Evolutionary conservation across 164 flowering plant genomes (phyloP).

Genomic region (Taxillus chinensis): DNA sequence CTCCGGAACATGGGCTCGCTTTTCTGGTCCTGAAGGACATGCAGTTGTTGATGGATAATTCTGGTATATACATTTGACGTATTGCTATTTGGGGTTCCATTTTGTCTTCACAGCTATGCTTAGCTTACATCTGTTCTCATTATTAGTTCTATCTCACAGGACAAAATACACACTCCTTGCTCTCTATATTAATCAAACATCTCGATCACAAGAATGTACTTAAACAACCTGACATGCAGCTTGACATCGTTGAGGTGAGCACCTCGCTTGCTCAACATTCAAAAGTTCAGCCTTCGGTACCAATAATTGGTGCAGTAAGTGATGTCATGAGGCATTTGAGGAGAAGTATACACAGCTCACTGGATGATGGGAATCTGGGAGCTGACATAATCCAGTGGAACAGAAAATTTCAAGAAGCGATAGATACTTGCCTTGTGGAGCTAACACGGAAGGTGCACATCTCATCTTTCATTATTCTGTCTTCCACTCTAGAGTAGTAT

Average conservation of each 20-base stretch:
- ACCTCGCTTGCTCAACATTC: slow-evolving; percentile 54
- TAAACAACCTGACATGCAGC: slow-evolving; percentile 78
- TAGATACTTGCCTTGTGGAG: slow-evolving; percentile 78
- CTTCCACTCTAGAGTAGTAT: no score
- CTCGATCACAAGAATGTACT: slow-evolving; percentile 88
- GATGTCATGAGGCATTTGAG: slow-evolving; percentile 82
- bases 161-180: slow-evolving; percentile 59
- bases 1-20: slow-evolving; percentile 63
- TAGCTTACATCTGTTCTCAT: not conserved
- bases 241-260: slow-evolving; percentile 65
- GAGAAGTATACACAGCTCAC: slow-evolving; percentile 69
- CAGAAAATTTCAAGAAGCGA: slow-evolving; percentile 45
- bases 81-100: not conserved
- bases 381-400: slow-evolving; percentile 55
- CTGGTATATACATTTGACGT: slow-evolving; percentile 25
- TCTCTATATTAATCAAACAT: slow-evolving; percentile 80
- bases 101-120: not conserved
- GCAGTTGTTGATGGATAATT: slow-evolving; percentile 59
- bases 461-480: no score
- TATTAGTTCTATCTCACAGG: slow-evolving; percentile 33
- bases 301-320: slow-evolving; percentile 69
- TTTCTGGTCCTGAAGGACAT: slow-evolving; percentile 70
- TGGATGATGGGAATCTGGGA: slow-evolving; percentile 66
- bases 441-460: slow-evolving; percentile 49
- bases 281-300: slow-evolving; percentile 56